A percentile compares a stretch with the other conserved stretches of the same genome.
Evolutionary conservation across 139 green algal genomes (phyloP).

Genomic region (Chlamydomonas urium): DNA sequence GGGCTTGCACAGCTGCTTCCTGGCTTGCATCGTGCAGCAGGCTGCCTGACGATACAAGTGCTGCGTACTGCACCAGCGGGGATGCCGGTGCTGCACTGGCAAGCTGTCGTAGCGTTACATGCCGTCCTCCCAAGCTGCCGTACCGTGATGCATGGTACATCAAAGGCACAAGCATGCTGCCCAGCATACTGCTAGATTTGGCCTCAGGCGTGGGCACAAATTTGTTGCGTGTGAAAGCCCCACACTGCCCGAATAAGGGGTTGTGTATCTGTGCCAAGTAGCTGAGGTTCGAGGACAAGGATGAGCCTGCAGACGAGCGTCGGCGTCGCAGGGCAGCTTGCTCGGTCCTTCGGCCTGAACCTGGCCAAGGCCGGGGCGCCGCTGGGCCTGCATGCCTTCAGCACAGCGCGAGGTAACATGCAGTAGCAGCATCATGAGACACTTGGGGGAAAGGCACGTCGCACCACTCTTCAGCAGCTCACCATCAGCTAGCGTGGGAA

Average conservation of each 20-base stretch:
- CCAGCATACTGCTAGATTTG: too few relatives aligned
- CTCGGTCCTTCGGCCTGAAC: not conserved
- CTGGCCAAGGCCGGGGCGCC: not conserved
- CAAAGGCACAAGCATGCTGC: too few relatives aligned
- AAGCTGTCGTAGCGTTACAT: too few relatives aligned
- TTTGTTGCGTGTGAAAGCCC: not conserved
- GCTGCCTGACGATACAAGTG: not conserved
- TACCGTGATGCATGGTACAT: too few relatives aligned
- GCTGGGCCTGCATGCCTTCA: not conserved
- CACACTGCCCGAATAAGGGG: too few relatives aligned
- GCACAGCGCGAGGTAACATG: not conserved
- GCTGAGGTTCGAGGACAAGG: not conserved
- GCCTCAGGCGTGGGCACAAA: not conserved
- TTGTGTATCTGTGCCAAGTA: not conserved
- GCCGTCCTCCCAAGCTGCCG: too few relatives aligned
- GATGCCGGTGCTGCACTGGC: too few relatives aligned
- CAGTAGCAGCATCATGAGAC: too few relatives aligned
- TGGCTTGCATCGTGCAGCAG: constrained; percentile 10
- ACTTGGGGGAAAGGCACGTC: too few relatives aligned
- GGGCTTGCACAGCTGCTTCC: not conserved
- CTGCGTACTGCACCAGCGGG: not conserved
- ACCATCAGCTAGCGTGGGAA: too few relatives aligned
- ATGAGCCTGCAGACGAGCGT: constrained; percentile 3
- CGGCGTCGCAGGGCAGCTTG: not conserved
- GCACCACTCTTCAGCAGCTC: too few relatives aligned